Conservation (phyloP, 306 rosid genomes). For the Cicer cuneatum region DNA sequence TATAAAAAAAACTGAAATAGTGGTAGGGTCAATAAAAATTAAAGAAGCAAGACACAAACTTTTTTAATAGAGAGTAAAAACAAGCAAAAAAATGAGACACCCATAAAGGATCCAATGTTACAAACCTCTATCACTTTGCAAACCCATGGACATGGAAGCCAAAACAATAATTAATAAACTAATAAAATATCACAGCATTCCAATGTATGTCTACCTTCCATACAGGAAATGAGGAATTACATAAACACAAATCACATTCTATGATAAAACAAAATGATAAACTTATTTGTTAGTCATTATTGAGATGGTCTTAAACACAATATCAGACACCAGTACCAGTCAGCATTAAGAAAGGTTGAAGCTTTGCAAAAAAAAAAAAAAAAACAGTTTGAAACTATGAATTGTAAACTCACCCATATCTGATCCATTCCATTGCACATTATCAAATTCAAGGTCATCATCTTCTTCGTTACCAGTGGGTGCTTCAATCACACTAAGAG, state of each 20-base stretch:
- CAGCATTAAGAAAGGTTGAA: not conserved
- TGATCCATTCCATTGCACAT: slow-evolving; percentile 80
- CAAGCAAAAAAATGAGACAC: slow-evolving; percentile 62
- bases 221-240: slow-evolving; percentile 35
- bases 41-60: slow-evolving; percentile 57
- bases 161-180: slow-evolving; percentile 44
- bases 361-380: no score
- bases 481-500: slow-evolving; percentile 97
- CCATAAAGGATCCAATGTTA: slow-evolving; percentile 82
- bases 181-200: slow-evolving; percentile 38
- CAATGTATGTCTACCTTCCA: slow-evolving; percentile 11
- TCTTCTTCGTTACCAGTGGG: slow-evolving; percentile 97
- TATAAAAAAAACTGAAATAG: slow-evolving; percentile 37
- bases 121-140: slow-evolving; percentile 61
- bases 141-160: slow-evolving; percentile 53
- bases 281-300: slow-evolving; percentile 40
- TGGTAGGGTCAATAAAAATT: slow-evolving; percentile 56
- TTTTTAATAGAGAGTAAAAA: slow-evolving; percentile 53
- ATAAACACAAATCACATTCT: slow-evolving; percentile 31
- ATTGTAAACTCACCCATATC: slow-evolving; percentile 78
- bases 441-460: slow-evolving; percentile 89
- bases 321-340: slow-evolving; percentile 9
- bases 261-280: slow-evolving; percentile 38
- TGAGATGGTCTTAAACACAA: slow-evolving; percentile 36
- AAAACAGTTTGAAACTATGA: not conserved